Conservation (phyloP, 2,329 filamentous ascomycete genomes). For the Diaporthe sp. region DNA sequence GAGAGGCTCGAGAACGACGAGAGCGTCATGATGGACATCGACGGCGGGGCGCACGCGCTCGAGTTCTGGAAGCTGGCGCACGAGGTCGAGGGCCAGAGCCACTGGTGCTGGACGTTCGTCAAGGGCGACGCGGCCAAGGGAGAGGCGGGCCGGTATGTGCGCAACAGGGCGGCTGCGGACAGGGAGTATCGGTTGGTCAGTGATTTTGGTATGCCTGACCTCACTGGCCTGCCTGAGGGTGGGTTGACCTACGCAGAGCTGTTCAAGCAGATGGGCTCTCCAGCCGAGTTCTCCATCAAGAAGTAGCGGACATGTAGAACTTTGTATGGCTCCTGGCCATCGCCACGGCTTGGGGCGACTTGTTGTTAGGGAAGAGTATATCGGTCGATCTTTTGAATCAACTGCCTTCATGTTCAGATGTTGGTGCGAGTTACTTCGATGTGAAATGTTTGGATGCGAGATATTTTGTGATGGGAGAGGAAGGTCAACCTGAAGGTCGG, state of each 20-base stretch:
- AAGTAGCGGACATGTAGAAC: neutral
- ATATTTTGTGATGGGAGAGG: neutral
- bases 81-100: slow-evolving; percentile 33
- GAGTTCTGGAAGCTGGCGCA: slow-evolving; percentile 38
- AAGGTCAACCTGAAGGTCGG: neutral
- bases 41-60: slow-evolving; percentile 28
- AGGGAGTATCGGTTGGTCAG: slow-evolving; percentile 13
- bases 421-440: neutral
- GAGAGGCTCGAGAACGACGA: slow-evolving; percentile 14
- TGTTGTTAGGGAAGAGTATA: neutral
- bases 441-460: neutral
- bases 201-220: neutral
- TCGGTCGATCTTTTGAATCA: neutral
- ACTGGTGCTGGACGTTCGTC: slow-evolving; percentile 37
- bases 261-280: neutral
- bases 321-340: neutral
- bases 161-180: slow-evolving; percentile 1
- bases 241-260: neutral
- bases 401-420: neutral
- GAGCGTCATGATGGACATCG: slow-evolving; percentile 2
- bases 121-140: slow-evolving; percentile 22
- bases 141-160: slow-evolving; percentile 12
- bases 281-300: neutral
- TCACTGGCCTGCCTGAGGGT: neutral
- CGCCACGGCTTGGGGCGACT: neutral